Conservation (phyloP, 345 rosid genomes). For the Noccaea caerulescens region DNA sequence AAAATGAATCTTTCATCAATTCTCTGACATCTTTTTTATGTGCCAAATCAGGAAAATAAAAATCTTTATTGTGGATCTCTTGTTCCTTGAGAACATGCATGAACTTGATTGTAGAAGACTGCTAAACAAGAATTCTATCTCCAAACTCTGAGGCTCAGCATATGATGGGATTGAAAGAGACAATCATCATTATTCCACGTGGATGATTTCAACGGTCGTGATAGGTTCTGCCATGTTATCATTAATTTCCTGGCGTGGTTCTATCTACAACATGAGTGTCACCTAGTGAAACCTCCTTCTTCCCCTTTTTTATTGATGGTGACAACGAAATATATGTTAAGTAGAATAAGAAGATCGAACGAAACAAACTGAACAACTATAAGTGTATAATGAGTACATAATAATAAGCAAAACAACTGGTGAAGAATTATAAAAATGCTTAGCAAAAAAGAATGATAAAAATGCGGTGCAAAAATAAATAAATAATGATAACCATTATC, state of each 20-base stretch:
- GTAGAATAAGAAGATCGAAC: not conserved
- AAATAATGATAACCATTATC: no score
- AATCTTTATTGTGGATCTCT: not conserved
- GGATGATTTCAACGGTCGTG: not conserved
- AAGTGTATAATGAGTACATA: no score
- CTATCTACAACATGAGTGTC: not conserved
- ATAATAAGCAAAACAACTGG: no score
- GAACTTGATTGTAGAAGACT: not conserved
- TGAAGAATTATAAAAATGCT: no score
- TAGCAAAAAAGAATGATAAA: no score
- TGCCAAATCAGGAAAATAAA: not conserved
- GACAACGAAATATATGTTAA: not conserved
- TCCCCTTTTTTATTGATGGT: not conserved
- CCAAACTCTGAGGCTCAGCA: conserved; percentile 11
- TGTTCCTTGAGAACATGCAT: conserved; percentile 8
- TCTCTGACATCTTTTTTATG: not conserved
- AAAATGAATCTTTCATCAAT: not conserved
- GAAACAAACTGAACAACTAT: no score
- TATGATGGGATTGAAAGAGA: conserved; percentile 10
- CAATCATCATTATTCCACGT: conserved; percentile 1
- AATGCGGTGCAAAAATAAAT: no score
- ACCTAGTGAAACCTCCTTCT: no score
- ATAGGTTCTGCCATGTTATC: not conserved
- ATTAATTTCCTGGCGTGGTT: not conserved
- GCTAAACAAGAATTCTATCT: not conserved